These are phyloP conservation scores for Colletotrichum navitas DNA, from an alignment of 2,329 filamentous ascomycete species.

Conservation along the genomic window DNA sequence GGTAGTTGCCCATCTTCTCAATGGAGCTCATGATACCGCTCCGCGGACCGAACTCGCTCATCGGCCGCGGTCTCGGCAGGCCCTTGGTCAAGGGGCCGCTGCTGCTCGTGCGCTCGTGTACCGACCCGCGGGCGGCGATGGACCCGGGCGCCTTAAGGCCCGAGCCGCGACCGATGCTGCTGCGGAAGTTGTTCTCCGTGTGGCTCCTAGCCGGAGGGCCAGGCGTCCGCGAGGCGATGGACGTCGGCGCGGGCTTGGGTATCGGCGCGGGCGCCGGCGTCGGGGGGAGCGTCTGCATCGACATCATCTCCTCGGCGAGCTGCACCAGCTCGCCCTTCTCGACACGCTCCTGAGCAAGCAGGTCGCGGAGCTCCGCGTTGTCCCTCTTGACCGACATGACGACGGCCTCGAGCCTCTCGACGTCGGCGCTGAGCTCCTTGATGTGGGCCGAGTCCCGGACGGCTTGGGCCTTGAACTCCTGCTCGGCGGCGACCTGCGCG, in stretches of 20 bases:
- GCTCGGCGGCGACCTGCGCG: constrained; percentile 58
- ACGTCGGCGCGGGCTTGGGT: constrained; percentile 44
- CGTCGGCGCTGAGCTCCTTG: constrained; percentile 77
- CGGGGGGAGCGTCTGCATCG: constrained; percentile 68
- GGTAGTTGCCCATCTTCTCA: constrained; percentile 83
- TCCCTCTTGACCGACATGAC: constrained; percentile 77
- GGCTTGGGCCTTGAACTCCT: constrained; percentile 69
- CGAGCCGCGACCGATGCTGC: constrained; percentile 67
- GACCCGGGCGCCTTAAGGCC: constrained; percentile 73
- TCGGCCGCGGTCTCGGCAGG: constrained; percentile 59
- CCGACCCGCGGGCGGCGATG: constrained; percentile 61
- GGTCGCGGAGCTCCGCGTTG: constrained; percentile 72
- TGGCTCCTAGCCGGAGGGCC: constrained; percentile 44
- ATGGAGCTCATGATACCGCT: constrained; percentile 88
- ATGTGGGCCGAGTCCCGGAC: constrained; percentile 76
- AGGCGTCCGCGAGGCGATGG: constrained; percentile 42
- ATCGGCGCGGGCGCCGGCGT: constrained; percentile 21
- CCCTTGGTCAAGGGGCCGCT: constrained; percentile 53
- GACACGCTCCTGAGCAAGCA: constrained; percentile 80
- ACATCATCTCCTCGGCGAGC: constrained; percentile 87
- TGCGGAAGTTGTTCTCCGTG: constrained; percentile 60
- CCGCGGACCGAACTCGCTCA: constrained; percentile 62
- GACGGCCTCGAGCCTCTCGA: constrained; percentile 81
- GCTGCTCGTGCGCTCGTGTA: constrained; percentile 62
- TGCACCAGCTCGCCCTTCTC: constrained; percentile 88